Evolutionary conservation across 2,329 filamentous ascomycete species (phyloP), one percentile per base, ranked within the genome.

Genomic region (Cytospora piceicola): DNA sequence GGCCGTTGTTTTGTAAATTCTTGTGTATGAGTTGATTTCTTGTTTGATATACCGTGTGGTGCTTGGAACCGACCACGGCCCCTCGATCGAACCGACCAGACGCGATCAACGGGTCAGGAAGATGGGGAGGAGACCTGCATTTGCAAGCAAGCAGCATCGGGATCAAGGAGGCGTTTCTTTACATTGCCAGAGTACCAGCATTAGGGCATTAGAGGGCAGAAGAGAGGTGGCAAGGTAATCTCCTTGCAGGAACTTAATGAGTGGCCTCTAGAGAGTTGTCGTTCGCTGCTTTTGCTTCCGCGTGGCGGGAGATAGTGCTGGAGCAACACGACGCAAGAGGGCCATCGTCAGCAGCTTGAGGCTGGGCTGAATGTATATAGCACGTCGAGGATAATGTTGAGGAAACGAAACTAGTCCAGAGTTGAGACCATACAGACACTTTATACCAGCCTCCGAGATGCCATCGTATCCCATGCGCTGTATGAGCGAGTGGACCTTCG

Each of bases 1-100:
- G n/a, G n/a, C n/a, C 32, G 60, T 15, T 39, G 30, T 62, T 62
- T 56, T 17, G 22, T 56, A 34, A 24, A 24, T 22, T 20, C 46
- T 56, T 34, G 60, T 62, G 27, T 62, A 62, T 17, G 24, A 27
- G 42, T 42, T 55, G 17, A 14, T n/a, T 55, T 32, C 53, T 24
- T 17, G 49, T 15, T 57, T 51, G 34, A 60, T 55, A 39, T 46
- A 63, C 24, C 52, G 11, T 64, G 62, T 58, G 24, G 2, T 24
- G n/a, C 11, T 36, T 36, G 34, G 11, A 8, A 49, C n/a, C 46
- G 46, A 49, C 46, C 46, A 46, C 2, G 5, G 14, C 22, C 46
- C n/a, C 46, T 42, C 8, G n/a, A 49, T 14, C n/a, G 9, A n/a
- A 49, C n/a, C n/a, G 46, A 24, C 11, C 46, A 49, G 46, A 46